Evolutionary conservation across 306 rosid genomes (phyloP), one percentile per base, ranked within the genome.

Genomic region (Abrus pulchellus): DNA sequence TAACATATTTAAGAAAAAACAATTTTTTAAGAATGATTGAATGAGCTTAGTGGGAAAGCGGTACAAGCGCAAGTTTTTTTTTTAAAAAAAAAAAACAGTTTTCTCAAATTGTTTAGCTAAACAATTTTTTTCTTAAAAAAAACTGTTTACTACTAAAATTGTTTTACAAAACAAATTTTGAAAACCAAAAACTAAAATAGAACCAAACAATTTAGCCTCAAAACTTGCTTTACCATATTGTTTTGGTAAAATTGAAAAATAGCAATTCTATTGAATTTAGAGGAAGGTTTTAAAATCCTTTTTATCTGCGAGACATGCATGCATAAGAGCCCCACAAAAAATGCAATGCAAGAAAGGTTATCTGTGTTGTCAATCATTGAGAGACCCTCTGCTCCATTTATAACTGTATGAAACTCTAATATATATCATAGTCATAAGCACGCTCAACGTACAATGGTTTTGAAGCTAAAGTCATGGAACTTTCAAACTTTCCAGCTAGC

Each of bases 401-500:
- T 9, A 61, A 61, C 9, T 11, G 27, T 40, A 12, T 3, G 65
- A 59, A 20, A 41, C 14, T 66, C 20, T 1, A 7, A 6, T 7
- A 3, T 7, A 7, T 7, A 8, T 64, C 68, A 38, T 40, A 29
- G 55, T 67, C 5, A 27, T 67, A 43, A 20, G 2, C 47, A 29
- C 56, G 7, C 20, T n/a, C 7, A 20, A 55, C 1, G 64, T 60
- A 6, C 41, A 60, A 60, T 10, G 40, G 41, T 60, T 33, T 33
- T 61, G 27, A 61, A 12, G 45, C 28, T 2, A 33, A 12, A 20
- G 20, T 20, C 20, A 20, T 20, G 20, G 20, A 6, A 45, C 50
- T 41, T 48, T 68, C 32, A 10, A 14, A 77, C 47, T 27, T 9
- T 74, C 49, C 79, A 77, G 79, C 80, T 36, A 49, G 30, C 29